Evolutionary conservation across 2,329 filamentous ascomycete genomes (phyloP).

Genomic region (Neocatenulostroma microsporum): DNA sequence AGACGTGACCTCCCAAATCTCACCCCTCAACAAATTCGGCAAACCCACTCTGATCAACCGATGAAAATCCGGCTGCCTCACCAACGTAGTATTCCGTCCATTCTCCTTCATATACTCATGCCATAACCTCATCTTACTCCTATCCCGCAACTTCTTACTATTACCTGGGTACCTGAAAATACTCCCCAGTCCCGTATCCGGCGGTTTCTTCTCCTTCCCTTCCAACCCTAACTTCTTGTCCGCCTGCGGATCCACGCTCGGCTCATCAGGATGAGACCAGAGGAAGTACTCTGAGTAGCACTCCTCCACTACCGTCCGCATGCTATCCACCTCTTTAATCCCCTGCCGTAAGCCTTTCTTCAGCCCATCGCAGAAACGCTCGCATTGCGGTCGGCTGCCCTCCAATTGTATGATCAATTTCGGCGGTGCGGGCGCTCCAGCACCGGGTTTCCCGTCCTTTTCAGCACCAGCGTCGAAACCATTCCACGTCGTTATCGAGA

Average conservation of each 20-base stretch:
- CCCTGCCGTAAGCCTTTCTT: slow-evolving; percentile 82
- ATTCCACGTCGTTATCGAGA: slow-evolving; percentile 95
- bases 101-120: slow-evolving; percentile 90
- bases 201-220: slow-evolving; percentile 39
- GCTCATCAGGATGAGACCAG: slow-evolving; percentile 22
- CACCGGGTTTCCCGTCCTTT: slow-evolving; percentile 33
- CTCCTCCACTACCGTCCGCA: slow-evolving; percentile 70
- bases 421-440: slow-evolving; percentile 57
- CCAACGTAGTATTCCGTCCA: slow-evolving; percentile 81
- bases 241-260: slow-evolving; percentile 45
- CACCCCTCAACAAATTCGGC: slow-evolving; percentile 83
- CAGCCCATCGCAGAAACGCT: slow-evolving; percentile 90
- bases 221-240: slow-evolving; percentile 21
- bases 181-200: slow-evolving; percentile 91
- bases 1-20: slow-evolving; percentile 92
- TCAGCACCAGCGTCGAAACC: slow-evolving; percentile 50
- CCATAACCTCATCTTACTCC: slow-evolving; percentile 97
- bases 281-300: slow-evolving; percentile 82
- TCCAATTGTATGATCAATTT: slow-evolving; percentile 87
- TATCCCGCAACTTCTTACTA: slow-evolving; percentile 82
- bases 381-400: slow-evolving; percentile 79
- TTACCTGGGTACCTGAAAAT: slow-evolving; percentile 93
- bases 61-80: slow-evolving; percentile 94
- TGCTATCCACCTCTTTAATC: slow-evolving; percentile 77
- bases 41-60: slow-evolving; percentile 93